Evolutionary conservation across 2,329 filamentous ascomycete species (phyloP), one percentile per base, ranked within the genome.

Genomic region (Pseudogymnoascus sp.): DNA sequence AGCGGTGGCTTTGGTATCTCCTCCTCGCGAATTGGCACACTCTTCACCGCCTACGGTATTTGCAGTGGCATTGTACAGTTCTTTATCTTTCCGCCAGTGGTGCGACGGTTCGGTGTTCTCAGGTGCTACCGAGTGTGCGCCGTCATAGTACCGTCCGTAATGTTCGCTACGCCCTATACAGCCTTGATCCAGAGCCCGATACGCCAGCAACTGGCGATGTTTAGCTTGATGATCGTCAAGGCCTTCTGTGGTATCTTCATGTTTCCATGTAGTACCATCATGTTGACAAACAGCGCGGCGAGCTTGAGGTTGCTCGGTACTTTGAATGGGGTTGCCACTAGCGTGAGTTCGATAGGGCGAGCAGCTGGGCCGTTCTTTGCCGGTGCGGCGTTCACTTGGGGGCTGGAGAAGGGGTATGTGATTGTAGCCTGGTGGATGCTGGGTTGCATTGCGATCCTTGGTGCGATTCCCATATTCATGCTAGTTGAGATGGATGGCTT

Each of bases 321-420:
- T 0, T 76, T 97, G 61, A 97, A 97, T 70, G 94, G 93, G 2
- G 85, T 96, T 64, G 92, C 91, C 0, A 96, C 92, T 0, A 89
- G 87, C 61, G 84, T 92, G 35, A 88, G 86, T 65, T 92, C 90
- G 0, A 74, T 97, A 4, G 93, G 92, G 1, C 79, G 92, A 58
- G 92, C 91, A 0, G 69, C 82, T 0, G 94, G 94, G 0, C 93
- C 94, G 0, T 89, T 89, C 0, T 73, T 88, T 35, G 82, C 85
- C 0, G 93, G 93, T 0, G 76, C 79, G 1, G 78, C 86, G 0
- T 97, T 96, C 70, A 88, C 85, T 0, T 84, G 83, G 75, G 93
- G 93, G 0, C 84, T 91, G 0, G 83, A 88, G 68, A 77, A 80
- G 31, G 90, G 90, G 0, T 93, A 90, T 70, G 80, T 94, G 31